Base-by-base conservation (phyloP, 148 eudicot species). In the Tetragonia tetragonoides region DNA sequence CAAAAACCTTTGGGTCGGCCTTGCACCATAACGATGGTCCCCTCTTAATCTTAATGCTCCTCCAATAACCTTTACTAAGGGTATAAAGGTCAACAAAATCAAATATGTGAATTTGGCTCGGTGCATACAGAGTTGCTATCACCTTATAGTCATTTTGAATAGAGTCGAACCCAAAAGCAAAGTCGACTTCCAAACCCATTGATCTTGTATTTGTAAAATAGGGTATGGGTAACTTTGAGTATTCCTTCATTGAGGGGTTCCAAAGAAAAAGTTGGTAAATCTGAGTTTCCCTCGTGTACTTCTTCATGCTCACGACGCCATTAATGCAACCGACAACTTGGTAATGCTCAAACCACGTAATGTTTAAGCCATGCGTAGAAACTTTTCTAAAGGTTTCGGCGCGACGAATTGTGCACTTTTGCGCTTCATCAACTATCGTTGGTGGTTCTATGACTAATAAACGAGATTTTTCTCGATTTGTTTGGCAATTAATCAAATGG, bases 161-260 rank as follows among this genome's bases (percentile, higher is more conserved):
- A 1, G 70, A 28, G 20, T 79, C 81, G 7, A 20, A 79, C 18
- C 81, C 81, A 15, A 79, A 79, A 23, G 76, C 81, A 16, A 61
- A 73, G 53, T 79, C 72, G 12, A 72, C 47, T 47, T 72, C 66
- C 16, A 37, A 16, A 1, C 12, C 21, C 40, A 1, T 16, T 46
- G 49, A 46, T 17, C 24, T 10, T 1, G 16, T 11, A 18, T 0
- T 12, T 9, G 66, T 18, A 12, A 70, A 4, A 6, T 53, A 20
- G 23, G 70, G 65, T 17, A 65, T 7, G 42, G 71, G 76, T n/a
- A 79, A 18, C n/a, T 64, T 57, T 3, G 72, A 39, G 18, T 42
- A 61, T 57, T 73, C 73, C 44, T 10, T 72, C 11, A 79, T 72
- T 10, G 81, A 79, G 2, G 81, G 81, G 41, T 72, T 72, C 81